phyloP scores from a whole-genome alignment of 2,329 filamentous ascomycete species.

The Cytospora chrysosperma region DNA sequence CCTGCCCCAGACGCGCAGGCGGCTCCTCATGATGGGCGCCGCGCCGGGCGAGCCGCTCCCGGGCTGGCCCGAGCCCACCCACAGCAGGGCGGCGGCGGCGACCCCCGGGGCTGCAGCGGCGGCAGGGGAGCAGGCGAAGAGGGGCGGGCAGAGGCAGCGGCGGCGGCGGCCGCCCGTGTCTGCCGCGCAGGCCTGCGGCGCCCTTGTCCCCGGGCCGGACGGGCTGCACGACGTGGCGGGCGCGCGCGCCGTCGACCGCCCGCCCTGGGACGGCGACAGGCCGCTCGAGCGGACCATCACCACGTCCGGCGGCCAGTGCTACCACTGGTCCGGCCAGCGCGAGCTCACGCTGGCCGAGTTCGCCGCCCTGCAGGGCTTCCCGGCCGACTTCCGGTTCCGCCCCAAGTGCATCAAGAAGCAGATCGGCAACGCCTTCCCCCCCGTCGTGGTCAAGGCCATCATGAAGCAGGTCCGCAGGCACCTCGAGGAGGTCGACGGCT shows the following conservation, averaged over 20 bases:
- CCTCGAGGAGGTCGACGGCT: conserved; percentile 45
- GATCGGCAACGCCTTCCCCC: conserved; percentile 79
- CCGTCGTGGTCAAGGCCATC: conserved; percentile 51
- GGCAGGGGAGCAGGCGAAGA: too few species aligned
- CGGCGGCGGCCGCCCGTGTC: conserved; percentile 43
- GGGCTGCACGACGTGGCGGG: conserved; percentile 42
- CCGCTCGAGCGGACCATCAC: conserved; percentile 62
- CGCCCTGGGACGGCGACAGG: conserved; percentile 45
- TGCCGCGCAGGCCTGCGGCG: conserved; percentile 42
- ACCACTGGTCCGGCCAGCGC: conserved; percentile 64
- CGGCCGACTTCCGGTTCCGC: conserved; percentile 56
- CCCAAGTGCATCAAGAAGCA: conserved; percentile 53
- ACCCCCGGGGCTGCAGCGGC: conserved; percentile 21
- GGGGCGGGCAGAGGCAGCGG: conserved; percentile 26
- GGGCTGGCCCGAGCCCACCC: conserved; percentile 61
- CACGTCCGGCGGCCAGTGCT: conserved; percentile 59
- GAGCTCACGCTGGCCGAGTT: conserved; percentile 67
- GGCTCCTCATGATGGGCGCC: conserved; percentile 57
- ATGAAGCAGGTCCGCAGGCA: conserved; percentile 49
- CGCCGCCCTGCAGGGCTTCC: conserved; percentile 70
- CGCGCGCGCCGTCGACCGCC: conserved; percentile 28
- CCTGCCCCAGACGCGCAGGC: conserved; percentile 47
- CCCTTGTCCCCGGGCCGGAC: conserved; percentile 32
- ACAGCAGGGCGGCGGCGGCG: conserved; percentile 42
- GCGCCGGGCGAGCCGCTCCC: conserved; percentile 71